Conservation (phyloP, 2,329 filamentous ascomycete genomes). For the Pseudocercospora macadamiae region DNA sequence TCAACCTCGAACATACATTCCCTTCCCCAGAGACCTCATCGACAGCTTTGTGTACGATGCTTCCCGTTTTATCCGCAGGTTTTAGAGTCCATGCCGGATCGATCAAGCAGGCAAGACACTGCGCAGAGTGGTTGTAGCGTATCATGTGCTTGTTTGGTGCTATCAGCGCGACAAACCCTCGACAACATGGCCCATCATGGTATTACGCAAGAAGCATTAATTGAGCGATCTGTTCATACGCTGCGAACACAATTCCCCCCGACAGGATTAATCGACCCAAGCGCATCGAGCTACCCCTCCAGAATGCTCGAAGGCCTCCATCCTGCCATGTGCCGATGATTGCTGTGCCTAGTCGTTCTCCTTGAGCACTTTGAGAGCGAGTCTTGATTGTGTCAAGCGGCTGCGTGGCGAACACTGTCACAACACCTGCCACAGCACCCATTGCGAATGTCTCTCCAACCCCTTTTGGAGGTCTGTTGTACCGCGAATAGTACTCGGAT, state of each 20-base stretch:
- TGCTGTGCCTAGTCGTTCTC: slow-evolving; percentile 33
- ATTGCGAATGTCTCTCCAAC: slow-evolving; percentile 32
- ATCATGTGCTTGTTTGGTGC: too few species aligned
- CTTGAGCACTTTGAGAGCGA: slow-evolving; percentile 39
- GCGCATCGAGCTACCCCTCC: slow-evolving; percentile 38
- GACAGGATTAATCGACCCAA: slow-evolving; percentile 37
- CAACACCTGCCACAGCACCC: slow-evolving; percentile 36
- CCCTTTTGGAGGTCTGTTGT: slow-evolving; percentile 31
- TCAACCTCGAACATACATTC: too few species aligned
- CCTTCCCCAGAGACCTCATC: too few species aligned
- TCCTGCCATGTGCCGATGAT: slow-evolving; percentile 31
- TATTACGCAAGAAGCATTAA: neutral
- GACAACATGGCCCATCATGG: too few species aligned
- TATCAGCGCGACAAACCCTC: too few species aligned
- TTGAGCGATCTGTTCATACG: slow-evolving; percentile 38
- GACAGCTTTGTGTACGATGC: too few species aligned
- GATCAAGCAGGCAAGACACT: too few species aligned
- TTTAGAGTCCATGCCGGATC: too few species aligned
- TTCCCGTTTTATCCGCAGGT: too few species aligned
- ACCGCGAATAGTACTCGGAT: slow-evolving; percentile 33
- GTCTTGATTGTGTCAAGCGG: slow-evolving; percentile 51
- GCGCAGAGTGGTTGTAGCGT: too few species aligned
- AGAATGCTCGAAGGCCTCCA: slow-evolving; percentile 34
- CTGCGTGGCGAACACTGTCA: slow-evolving; percentile 47
- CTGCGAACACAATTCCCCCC: slow-evolving; percentile 38